A percentile compares a stretch with the other conserved stretches of the same genome.
phyloP scores from a whole-genome alignment of 1,139 yeast species.

The Trichomonascaceae sp. region DNA sequence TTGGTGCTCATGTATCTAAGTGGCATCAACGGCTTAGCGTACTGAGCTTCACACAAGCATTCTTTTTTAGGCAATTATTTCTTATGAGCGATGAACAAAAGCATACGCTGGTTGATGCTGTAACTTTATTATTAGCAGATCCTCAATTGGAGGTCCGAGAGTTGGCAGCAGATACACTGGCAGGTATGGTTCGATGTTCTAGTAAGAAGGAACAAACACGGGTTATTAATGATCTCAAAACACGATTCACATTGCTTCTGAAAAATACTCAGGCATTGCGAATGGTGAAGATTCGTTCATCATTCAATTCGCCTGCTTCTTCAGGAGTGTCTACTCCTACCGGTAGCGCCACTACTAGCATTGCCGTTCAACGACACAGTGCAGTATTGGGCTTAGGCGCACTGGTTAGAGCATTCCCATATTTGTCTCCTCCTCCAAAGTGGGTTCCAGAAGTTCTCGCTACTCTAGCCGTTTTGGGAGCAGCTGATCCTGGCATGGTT shows the following conservation, averaged over 20 bases:
- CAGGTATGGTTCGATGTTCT: slow-evolving; percentile 79
- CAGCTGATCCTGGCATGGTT: slow-evolving; percentile 66
- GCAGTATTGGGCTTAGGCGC: slow-evolving; percentile 90
- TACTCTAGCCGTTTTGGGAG: slow-evolving; percentile 58
- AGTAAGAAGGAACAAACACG: slow-evolving; percentile 49
- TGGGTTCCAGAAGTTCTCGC: slow-evolving; percentile 83
- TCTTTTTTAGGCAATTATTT: slow-evolving; percentile 68
- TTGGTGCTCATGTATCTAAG: slow-evolving; percentile 35
- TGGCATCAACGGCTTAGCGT: slow-evolving; percentile 66
- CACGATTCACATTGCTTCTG: slow-evolving; percentile 37
- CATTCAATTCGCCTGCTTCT: slow-evolving; percentile 13
- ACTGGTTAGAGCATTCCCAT: slow-evolving; percentile 83
- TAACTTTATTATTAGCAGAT: slow-evolving; percentile 53
- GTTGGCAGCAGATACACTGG: slow-evolving; percentile 65
- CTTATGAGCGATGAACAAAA: slow-evolving; percentile 48
- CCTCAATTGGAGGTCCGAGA: slow-evolving; percentile 70
- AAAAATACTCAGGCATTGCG: slow-evolving; percentile 21
- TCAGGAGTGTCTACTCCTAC: slow-evolving; percentile 22
- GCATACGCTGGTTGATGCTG: slow-evolving; percentile 44
- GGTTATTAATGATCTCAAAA: slow-evolving; percentile 31
- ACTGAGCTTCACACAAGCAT: slow-evolving; percentile 65
- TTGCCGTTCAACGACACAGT: slow-evolving; percentile 60
- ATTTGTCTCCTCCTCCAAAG: slow-evolving; percentile 80
- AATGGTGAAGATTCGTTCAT: slow-evolving; percentile 15
- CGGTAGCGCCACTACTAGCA: slow-evolving; percentile 9